A percentile compares a stretch with the other conserved stretches of the same genome.
These are phyloP conservation scores for Plenodomus biglobosus DNA, from an alignment of 2,329 filamentous ascomycete species.

Conservation along the genomic window DNA sequence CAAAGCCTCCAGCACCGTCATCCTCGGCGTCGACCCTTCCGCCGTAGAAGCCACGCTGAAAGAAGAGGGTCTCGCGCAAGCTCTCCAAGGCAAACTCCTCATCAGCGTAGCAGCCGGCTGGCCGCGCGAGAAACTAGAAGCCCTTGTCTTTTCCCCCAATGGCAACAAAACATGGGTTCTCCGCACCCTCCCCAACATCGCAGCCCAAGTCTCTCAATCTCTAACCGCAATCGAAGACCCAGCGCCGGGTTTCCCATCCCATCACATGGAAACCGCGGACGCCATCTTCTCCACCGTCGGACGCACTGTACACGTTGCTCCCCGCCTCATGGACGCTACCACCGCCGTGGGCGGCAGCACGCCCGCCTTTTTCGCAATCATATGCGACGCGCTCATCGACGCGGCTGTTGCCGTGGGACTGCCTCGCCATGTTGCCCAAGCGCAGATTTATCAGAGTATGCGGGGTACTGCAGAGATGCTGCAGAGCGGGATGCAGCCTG, in stretches of 20 bases:
- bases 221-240: slow-evolving; percentile 41
- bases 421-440: slow-evolving; percentile 25
- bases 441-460: slow-evolving; percentile 40
- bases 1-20: slow-evolving; percentile 44
- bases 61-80: slow-evolving; percentile 43
- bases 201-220: slow-evolving; percentile 49
- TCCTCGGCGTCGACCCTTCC: slow-evolving; percentile 53
- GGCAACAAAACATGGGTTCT: slow-evolving; percentile 37
- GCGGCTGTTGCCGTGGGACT: slow-evolving; percentile 34
- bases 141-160: slow-evolving; percentile 12
- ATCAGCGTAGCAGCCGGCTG: slow-evolving; percentile 58
- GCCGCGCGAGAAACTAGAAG: slow-evolving; percentile 36
- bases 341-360: slow-evolving; percentile 36
- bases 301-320: slow-evolving; percentile 21
- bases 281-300: slow-evolving; percentile 31
- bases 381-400: slow-evolving; percentile 37
- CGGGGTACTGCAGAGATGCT: slow-evolving; percentile 33
- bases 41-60: slow-evolving; percentile 47
- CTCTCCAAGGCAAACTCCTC: slow-evolving; percentile 50
- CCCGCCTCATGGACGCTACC: slow-evolving; percentile 29
- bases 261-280: slow-evolving; percentile 18
- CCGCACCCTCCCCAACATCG: slow-evolving; percentile 51
- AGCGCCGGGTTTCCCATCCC: slow-evolving; percentile 13
- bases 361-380: slow-evolving; percentile 37
- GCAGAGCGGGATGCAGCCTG: slow-evolving; percentile 32